Percentiles rank a stretch among this genome's conserved stretches.
Evolutionary conservation across 805 yeast genomes (phyloP).

Genomic region (Nakazawaea sp.): DNA sequence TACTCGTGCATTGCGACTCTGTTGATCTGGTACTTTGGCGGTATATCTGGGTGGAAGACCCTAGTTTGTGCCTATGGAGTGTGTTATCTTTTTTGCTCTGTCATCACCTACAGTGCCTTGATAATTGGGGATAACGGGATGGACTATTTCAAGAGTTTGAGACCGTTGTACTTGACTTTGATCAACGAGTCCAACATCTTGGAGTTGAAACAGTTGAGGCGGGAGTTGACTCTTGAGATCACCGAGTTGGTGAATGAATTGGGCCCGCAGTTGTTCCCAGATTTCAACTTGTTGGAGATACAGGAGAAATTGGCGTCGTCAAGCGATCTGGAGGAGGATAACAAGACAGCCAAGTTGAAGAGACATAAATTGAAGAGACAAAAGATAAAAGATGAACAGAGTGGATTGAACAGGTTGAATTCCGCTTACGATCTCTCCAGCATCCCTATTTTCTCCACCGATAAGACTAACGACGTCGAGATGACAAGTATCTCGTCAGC

Average conservation of each 20-base stretch:
- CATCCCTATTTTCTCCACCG: conserved; percentile 49
- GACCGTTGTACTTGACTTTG: conserved; percentile 69
- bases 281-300: conserved; percentile 55
- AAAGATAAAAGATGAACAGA: conserved; percentile 17
- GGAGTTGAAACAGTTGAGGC: conserved; percentile 56
- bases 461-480: conserved; percentile 15
- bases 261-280: conserved; percentile 85
- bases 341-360: conserved; percentile 1
- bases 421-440: conserved; percentile 38
- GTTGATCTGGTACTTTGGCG: conserved; percentile 17
- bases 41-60: conserved; percentile 2
- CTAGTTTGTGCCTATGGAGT: conserved; percentile 25
- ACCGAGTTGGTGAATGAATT: conserved; percentile 72
- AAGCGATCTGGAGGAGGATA: conserved; percentile 16
- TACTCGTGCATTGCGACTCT: conserved; percentile 62
- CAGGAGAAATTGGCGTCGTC: conserved; percentile 25
- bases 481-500: conserved; percentile 4
- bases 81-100: conserved; percentile 58
- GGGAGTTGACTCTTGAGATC: conserved; percentile 60
- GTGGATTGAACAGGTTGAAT: conserved; percentile 27
- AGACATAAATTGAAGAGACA: conserved; percentile 13
- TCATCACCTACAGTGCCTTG: conserved; percentile 84
- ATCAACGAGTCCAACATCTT: conserved; percentile 49
- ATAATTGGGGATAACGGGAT: conserved; percentile 89
- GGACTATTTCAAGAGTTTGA: conserved; percentile 76